These are phyloP conservation scores for Tubosaeta sp. DNA, from an alignment of 768 basidiomycete species.

Conservation along the genomic window DNA sequence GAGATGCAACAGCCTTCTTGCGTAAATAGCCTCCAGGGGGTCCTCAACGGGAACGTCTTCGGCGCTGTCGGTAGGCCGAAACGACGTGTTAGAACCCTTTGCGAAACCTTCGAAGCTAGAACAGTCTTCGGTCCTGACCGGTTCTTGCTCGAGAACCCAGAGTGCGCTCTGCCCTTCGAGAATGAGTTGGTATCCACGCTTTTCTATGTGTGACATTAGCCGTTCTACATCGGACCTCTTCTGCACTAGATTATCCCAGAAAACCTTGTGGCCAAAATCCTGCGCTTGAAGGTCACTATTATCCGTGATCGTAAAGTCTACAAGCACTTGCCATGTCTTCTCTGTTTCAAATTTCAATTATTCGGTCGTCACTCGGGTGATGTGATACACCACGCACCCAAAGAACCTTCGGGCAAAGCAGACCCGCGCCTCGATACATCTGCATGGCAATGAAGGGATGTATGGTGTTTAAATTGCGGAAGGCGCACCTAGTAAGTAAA, in stretches of 20 bases:
- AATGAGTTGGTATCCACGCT: slow-evolving; percentile 33
- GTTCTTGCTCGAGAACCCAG: slow-evolving; percentile 33
- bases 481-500: slow-evolving; percentile 29
- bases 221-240: slow-evolving; percentile 29
- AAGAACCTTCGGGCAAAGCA: slow-evolving; percentile 40
- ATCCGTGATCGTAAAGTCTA: too few relatives aligned
- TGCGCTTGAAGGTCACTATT: slow-evolving; percentile 7
- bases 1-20: slow-evolving; percentile 29
- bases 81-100: neutral
- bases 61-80: slow-evolving; percentile 8
- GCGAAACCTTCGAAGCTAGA: slow-evolving; percentile 13
- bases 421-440: slow-evolving; percentile 36
- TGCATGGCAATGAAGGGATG: slow-evolving; percentile 10
- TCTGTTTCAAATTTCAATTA: slow-evolving; percentile 9
- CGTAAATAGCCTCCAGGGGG: slow-evolving; percentile 34
- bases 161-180: slow-evolving; percentile 32
- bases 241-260: slow-evolving; percentile 33
- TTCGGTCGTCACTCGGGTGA: too few relatives aligned
- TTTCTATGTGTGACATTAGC: slow-evolving; percentile 30
- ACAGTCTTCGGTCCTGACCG: slow-evolving; percentile 20
- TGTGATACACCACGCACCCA: slow-evolving; percentile 25
- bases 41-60: slow-evolving; percentile 17
- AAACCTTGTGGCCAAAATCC: slow-evolving; percentile 40
- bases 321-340: slow-evolving; percentile 20
- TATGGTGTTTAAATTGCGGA: neutral